Conservation (phyloP, 352 stramenopile species). For the Phytopythium cucurbitacearum region DNA sequence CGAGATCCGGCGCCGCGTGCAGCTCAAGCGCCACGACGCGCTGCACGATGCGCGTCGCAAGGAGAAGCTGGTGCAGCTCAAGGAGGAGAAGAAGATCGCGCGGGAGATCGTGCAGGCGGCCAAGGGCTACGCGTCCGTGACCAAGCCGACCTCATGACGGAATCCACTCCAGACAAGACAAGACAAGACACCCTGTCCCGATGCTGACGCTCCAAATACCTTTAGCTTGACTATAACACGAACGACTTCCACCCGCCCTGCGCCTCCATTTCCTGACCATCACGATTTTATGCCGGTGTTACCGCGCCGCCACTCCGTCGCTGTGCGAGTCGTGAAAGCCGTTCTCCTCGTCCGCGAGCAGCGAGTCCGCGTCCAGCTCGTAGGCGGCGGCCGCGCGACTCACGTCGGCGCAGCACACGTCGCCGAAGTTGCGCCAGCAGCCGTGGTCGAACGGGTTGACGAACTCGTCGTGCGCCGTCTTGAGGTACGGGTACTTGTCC, state of each 20-base stretch:
- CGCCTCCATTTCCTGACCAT: no score
- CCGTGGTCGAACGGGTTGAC: slow-evolving; percentile 74
- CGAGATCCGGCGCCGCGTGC: slow-evolving; percentile 82
- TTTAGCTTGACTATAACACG: no score
- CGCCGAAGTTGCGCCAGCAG: slow-evolving; percentile 47
- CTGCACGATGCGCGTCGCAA: slow-evolving; percentile 73
- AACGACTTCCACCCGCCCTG: no score
- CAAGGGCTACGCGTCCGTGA: slow-evolving; percentile 50
- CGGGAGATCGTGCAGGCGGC: slow-evolving; percentile 82
- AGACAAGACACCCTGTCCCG: no score
- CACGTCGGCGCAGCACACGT: slow-evolving; percentile 34
- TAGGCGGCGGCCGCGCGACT: slow-evolving; percentile 1
- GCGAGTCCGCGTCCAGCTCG: slow-evolving; percentile 1
- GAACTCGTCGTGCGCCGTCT: slow-evolving; percentile 75
- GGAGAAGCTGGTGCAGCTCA: slow-evolving; percentile 84
- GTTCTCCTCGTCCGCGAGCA: not conserved
- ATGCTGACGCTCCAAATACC: no score
- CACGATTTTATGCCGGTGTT: no score
- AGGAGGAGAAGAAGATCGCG: slow-evolving; percentile 86
- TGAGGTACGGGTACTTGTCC: slow-evolving; percentile 85
- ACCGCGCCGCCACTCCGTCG: no score
- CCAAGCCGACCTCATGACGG: slow-evolving; percentile 12
- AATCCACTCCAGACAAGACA: no score
- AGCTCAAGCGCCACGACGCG: slow-evolving; percentile 84
- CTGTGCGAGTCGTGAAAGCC: not conserved